A percentile compares a stretch with the other conserved stretches of the same genome.
These are phyloP conservation scores for Pseudomicrostroma phylloplanum DNA, from an alignment of 1,284 basidiomycete species.

Conservation along the genomic window DNA sequence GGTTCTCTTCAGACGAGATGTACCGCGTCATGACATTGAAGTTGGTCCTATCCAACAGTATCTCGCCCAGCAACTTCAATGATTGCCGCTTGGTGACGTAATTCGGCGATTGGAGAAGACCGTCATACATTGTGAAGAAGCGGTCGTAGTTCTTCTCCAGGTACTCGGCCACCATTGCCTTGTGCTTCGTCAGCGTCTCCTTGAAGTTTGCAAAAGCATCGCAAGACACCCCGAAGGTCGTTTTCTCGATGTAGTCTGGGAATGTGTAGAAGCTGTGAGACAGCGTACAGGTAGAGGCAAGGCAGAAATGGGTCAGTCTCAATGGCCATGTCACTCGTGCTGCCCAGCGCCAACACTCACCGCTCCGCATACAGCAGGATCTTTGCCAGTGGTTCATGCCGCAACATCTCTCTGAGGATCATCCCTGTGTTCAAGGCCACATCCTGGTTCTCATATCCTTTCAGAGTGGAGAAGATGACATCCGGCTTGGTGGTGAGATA, in stretches of 20 bases:
- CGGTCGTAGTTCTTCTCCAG: conserved; percentile 93
- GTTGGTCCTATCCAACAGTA: conserved; percentile 91
- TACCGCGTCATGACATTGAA: conserved; percentile 99
- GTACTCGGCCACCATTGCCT: conserved; percentile 91
- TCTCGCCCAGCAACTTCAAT: conserved; percentile 94
- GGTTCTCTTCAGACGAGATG: conserved; percentile 73
- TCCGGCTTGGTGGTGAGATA: conserved; percentile 78
- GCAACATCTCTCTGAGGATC: conserved; percentile 93
- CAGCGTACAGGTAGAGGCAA: too few species aligned
- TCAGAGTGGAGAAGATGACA: conserved; percentile 78
- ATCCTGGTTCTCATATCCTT: conserved; percentile 88
- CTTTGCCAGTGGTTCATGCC: conserved; percentile 84
- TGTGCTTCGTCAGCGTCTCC: conserved; percentile 76
- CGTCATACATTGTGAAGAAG: conserved; percentile 93
- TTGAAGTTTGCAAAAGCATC: conserved; percentile 96
- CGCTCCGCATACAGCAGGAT: conserved; percentile 82
- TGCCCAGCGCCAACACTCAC: conserved; percentile 4
- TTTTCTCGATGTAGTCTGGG: conserved; percentile 92
- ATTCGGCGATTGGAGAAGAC: conserved; percentile 83
- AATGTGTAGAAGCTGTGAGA: conserved; percentile 77
- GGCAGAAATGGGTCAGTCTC: not conserved
- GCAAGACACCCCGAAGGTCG: conserved; percentile 95
- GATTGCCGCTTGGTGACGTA: conserved; percentile 99
- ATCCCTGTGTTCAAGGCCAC: conserved; percentile 95
- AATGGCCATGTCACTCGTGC: not conserved